Conservation (phyloP, 306 rosid genomes). For the Dalbergia oliveri region DNA sequence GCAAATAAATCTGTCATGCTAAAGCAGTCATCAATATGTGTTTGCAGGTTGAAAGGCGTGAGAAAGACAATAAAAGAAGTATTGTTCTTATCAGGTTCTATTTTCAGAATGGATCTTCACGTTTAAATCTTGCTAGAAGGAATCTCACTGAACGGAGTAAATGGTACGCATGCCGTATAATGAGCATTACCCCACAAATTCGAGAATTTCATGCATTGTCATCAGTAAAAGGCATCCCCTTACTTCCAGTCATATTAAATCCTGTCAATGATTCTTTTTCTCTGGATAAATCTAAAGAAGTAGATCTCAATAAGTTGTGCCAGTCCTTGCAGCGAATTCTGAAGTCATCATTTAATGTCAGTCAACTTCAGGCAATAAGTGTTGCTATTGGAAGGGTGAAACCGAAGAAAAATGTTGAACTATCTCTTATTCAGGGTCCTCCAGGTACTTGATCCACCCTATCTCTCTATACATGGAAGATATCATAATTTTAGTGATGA, state of each 20-base stretch:
- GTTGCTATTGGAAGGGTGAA: conserved; percentile 62
- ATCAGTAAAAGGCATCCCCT: conserved; percentile 78
- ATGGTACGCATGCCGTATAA: conserved; percentile 91
- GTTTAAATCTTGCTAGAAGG: conserved; percentile 89
- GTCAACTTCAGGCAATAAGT: conserved; percentile 91
- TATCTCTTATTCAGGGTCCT: conserved; percentile 98
- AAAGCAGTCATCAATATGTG: conserved; percentile 42
- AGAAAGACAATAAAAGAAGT: conserved; percentile 79
- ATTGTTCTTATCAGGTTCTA: conserved; percentile 80
- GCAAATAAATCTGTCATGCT: conserved; percentile 47
- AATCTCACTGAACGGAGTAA: conserved; percentile 90
- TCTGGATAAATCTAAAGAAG: conserved; percentile 55
- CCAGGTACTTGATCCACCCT: conserved; percentile 72
- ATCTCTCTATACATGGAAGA: conserved; percentile 29
- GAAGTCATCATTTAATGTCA: conserved; percentile 78
- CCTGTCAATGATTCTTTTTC: conserved; percentile 57
- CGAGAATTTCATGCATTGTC: conserved; percentile 98
- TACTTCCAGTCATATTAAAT: conserved; percentile 78
- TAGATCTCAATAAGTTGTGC: conserved; percentile 72
- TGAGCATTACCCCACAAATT: conserved; percentile 90
- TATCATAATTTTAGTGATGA: conserved; percentile 37
- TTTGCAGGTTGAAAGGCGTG: conserved; percentile 97
- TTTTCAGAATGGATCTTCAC: conserved; percentile 83
- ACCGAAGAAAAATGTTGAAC: conserved; percentile 60
- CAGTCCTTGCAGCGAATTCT: conserved; percentile 78